Evolutionary conservation across 768 basidiomycete genomes (phyloP).

Genomic region (Boletus reticulatus): DNA sequence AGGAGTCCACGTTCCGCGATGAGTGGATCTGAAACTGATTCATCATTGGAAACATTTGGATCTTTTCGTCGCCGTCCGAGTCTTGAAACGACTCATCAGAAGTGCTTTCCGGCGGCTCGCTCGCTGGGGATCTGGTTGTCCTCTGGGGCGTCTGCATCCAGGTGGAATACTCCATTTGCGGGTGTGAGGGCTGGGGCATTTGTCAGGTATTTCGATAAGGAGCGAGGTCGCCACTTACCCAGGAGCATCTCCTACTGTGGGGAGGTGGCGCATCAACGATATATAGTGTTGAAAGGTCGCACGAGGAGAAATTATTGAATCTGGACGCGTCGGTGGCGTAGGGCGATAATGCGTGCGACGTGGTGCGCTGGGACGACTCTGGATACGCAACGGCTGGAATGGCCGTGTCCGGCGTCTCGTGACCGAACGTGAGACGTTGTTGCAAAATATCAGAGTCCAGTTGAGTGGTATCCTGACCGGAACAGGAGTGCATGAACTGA

Average conservation of each 20-base stretch:
- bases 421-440: conserved; percentile 10
- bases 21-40: conserved; percentile 29
- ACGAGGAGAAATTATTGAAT: conserved; percentile 9
- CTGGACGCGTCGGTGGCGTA: conserved; percentile 14
- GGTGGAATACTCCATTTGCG: conserved; percentile 10
- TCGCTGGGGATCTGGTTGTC: conserved; percentile 25
- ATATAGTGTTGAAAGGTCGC: conserved; percentile 9
- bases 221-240: conserved; percentile 18
- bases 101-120: conserved; percentile 30
- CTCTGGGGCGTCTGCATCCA: conserved; percentile 14
- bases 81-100: conserved; percentile 29
- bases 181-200: conserved; percentile 16
- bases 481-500: conserved; percentile 29
- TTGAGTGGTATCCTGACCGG: conserved; percentile 21
- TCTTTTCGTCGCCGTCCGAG: conserved; percentile 27
- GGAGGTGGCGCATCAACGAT: conserved; percentile 7
- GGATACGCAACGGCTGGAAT: conserved; percentile 20
- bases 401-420: not conserved
- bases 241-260: conserved; percentile 24
- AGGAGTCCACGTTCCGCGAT: conserved; percentile 5
- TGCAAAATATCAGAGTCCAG: conserved; percentile 28
- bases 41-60: conserved; percentile 32
- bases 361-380: conserved; percentile 32
- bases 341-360: conserved; percentile 18
- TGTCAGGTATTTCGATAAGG: conserved; percentile 16